Evolutionary conservation across 371 early-diverging fungal species (phyloP), one percentile per base, ranked within the genome.

Genomic region (Gilbertella persicaria): DNA sequence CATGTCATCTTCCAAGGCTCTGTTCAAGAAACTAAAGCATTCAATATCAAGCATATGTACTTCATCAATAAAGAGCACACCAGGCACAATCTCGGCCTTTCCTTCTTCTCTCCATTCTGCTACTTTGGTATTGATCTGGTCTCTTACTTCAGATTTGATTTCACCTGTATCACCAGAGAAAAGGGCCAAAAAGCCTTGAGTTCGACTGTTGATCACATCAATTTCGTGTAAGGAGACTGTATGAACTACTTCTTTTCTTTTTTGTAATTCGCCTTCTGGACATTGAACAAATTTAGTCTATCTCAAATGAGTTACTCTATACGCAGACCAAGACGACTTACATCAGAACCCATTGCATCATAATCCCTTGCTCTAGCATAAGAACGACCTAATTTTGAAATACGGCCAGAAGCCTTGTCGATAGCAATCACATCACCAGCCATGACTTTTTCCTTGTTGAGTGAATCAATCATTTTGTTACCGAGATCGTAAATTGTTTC

Each of bases 401-500:
- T 96, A 48, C 93, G 90, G 16, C 99, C 99, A n/a, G 90, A 90
- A 0, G 97, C 94, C 78, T 99, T 99, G 80, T 99, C 99, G 42
- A 99, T 98, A 29, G 93, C 86, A 55, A 99, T 93, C 4, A 99
- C 95, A 75, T 99, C 99, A 37, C 97, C 99, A 28, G 95, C 94
- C 72, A 90, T 84, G 24, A 98, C 94, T 73, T 96, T 99, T 62
- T 99, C 99, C 76, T 95, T 96, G 73, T 91, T 94, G 59, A 99
- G 69, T 24, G 94, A 80, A 53, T 93, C 94, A 60, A 98, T 93
- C 97, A 99, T 99, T 78, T 98, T 99, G 54, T 91, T 89, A 4
- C 99, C 99, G 59, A 99, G 75, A 65, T 98, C 99, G 71, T 98
- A 99, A 43, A 97, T 89, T 19, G 99, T 98, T 75, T 99, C 99